These are phyloP conservation scores for Backusella circina DNA, from an alignment of 192 early-diverging fungal genomes.

Conservation along the genomic window DNA sequence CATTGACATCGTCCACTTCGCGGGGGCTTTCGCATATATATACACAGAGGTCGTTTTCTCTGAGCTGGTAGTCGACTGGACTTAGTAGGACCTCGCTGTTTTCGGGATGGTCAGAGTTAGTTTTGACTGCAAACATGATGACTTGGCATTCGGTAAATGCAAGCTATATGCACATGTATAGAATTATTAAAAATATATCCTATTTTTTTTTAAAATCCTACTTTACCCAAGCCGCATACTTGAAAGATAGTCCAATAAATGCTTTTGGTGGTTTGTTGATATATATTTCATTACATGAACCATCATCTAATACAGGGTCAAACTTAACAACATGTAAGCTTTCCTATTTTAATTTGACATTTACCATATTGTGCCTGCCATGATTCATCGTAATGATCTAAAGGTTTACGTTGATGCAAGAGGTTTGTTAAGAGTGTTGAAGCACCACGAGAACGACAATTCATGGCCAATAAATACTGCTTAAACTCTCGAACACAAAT, in stretches of 20 bases:
- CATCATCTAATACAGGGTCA: conserved; percentile 36
- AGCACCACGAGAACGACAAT: conserved; percentile 48
- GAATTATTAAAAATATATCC: neutral
- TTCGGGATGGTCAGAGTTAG: conserved; percentile 13
- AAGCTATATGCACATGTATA: neutral
- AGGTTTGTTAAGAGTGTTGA: conserved; percentile 61
- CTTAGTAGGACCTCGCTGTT: conserved; percentile 48
- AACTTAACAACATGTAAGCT: neutral
- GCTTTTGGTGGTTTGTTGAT: conserved; percentile 38
- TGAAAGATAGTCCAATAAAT: conserved; percentile 57
- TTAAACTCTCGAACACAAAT: conserved; percentile 46
- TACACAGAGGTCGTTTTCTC: conserved; percentile 40
- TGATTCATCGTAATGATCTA: conserved; percentile 46
- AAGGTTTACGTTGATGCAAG: conserved; percentile 47
- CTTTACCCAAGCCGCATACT: conserved; percentile 40
- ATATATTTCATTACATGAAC: conserved; percentile 61
- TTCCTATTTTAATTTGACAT: neutral
- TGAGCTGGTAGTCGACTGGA: conserved; percentile 43
- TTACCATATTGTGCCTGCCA: conserved; percentile 61
- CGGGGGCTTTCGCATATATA: conserved; percentile 48
- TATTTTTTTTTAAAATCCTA: neutral
- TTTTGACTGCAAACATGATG: conserved; percentile 40
- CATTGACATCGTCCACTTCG: conserved; percentile 33
- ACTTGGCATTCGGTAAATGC: conserved; percentile 44
- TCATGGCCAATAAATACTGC: conserved; percentile 46